phyloP scores from a whole-genome alignment of 2,329 filamentous ascomycete genomes.

The Exophiala viscosa region DNA sequence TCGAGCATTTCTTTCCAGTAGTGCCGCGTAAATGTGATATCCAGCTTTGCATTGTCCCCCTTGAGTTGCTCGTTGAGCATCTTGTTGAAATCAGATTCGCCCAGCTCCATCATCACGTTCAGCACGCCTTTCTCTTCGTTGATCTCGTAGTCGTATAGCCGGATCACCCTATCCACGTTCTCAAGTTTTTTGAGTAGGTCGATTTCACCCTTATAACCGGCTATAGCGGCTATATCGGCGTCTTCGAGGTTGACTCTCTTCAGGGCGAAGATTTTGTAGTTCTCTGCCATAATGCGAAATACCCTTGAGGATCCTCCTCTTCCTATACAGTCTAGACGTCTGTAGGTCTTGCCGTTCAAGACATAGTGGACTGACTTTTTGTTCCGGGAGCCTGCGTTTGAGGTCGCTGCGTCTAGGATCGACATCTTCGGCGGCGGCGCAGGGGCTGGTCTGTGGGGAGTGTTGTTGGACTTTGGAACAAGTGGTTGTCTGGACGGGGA shows the following conservation, averaged over 20 bases:
- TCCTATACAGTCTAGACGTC: slow-evolving; percentile 83
- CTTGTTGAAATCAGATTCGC: slow-evolving; percentile 86
- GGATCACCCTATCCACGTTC: slow-evolving; percentile 84
- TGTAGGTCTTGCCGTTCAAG: slow-evolving; percentile 88
- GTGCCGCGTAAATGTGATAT: slow-evolving; percentile 87
- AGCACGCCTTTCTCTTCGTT: slow-evolving; percentile 88
- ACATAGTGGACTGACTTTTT: slow-evolving; percentile 77
- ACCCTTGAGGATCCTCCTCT: slow-evolving; percentile 91
- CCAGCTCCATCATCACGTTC: slow-evolving; percentile 93
- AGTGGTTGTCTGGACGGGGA: slow-evolving; percentile 46
- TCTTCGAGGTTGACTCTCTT: slow-evolving; percentile 90
- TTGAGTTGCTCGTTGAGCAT: slow-evolving; percentile 72
- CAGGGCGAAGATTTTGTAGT: slow-evolving; percentile 89
- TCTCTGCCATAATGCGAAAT: slow-evolving; percentile 94
- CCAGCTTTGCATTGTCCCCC: slow-evolving; percentile 70
- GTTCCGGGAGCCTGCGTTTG: slow-evolving; percentile 71
- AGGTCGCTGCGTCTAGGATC: slow-evolving; percentile 84
- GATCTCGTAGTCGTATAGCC: slow-evolving; percentile 86
- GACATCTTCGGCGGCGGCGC: slow-evolving; percentile 92
- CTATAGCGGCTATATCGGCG: slow-evolving; percentile 76
- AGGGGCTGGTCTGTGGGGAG: slow-evolving; percentile 71
- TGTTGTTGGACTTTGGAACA: slow-evolving; percentile 59
- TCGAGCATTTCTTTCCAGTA: slow-evolving; percentile 99
- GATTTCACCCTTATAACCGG: slow-evolving; percentile 92
- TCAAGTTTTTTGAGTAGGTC: slow-evolving; percentile 78